phyloP scores from a whole-genome alignment of 2,329 filamentous ascomycete genomes.

The Venturia carpophila region DNA sequence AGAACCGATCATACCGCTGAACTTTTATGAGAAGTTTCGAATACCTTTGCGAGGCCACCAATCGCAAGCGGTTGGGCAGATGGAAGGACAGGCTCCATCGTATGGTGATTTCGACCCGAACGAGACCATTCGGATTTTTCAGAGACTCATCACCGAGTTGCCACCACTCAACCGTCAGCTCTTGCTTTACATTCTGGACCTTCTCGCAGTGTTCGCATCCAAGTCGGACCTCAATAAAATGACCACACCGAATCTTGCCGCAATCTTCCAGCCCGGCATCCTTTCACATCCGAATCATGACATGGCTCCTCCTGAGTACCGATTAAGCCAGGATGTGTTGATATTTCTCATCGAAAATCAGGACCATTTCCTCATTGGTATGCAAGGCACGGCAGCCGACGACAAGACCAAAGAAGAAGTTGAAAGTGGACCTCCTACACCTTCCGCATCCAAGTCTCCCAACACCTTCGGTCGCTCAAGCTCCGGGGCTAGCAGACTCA shows the following conservation, averaged over 20 bases:
- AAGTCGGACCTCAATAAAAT: constrained; percentile 96
- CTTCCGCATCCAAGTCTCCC: constrained; percentile 36
- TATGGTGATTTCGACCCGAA: constrained; percentile 66
- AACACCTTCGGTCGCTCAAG: constrained; percentile 64
- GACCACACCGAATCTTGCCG: constrained; percentile 87
- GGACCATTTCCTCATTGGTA: constrained; percentile 95
- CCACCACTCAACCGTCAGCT: constrained; percentile 90
- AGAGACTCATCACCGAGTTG: constrained; percentile 83
- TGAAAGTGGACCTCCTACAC: constrained; percentile 58
- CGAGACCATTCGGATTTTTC: constrained; percentile 73
- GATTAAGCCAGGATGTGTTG: constrained; percentile 89
- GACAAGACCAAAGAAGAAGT: constrained; percentile 62
- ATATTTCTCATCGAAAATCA: constrained; percentile 98
- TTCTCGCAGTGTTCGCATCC: constrained; percentile 92
- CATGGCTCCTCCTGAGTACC: constrained; percentile 91
- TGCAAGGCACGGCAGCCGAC: constrained; percentile 98
- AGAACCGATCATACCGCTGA: constrained; percentile 90
- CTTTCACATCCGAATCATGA: constrained; percentile 89
- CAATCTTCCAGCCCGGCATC: constrained; percentile 96
- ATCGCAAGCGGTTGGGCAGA: constrained; percentile 61
- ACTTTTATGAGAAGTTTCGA: constrained; percentile 86
- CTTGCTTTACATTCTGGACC: constrained; percentile 88
- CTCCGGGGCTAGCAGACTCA: constrained; percentile 81
- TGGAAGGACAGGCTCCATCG: constrained; percentile 56
- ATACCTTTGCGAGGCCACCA: constrained; percentile 67